Percentiles rank a stretch among this genome's conserved stretches.
Conservation (phyloP, 2,329 filamentous ascomycete species). For the Thielaviopsis ethacetica region DNA sequence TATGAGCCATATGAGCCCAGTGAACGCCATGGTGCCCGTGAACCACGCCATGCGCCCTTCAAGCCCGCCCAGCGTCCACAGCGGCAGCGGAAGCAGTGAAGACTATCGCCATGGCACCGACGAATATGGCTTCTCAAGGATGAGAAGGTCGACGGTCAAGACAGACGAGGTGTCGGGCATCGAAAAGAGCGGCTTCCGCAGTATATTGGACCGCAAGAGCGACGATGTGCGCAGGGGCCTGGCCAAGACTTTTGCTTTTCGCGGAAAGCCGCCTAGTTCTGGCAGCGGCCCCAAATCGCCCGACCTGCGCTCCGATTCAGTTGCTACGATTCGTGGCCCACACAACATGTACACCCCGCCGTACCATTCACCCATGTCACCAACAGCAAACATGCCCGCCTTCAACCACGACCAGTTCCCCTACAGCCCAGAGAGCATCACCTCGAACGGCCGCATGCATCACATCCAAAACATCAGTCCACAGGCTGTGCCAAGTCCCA, state of each 20-base stretch:
- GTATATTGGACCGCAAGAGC: constrained; percentile 36
- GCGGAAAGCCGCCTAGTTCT: constrained; percentile 29
- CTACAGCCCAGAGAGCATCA: constrained; percentile 11
- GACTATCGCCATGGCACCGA: constrained; percentile 14
- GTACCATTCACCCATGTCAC: constrained; percentile 10
- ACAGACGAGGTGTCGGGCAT: constrained; percentile 36
- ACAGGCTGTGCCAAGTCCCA: not conserved
- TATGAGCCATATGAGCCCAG: not conserved
- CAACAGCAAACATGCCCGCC: constrained; percentile 11
- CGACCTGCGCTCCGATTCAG: constrained; percentile 14
- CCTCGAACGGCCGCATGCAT: not conserved
- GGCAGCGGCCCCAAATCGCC: constrained; percentile 3
- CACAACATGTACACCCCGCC: constrained; percentile 7
- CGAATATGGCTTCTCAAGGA: constrained; percentile 28
- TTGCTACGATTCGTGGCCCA: constrained; percentile 14
- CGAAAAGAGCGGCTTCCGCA: constrained; percentile 37
- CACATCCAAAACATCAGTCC: not conserved
- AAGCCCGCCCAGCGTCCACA: constrained; percentile 2
- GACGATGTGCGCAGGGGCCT: constrained; percentile 37
- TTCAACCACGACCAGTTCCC: constrained; percentile 9
- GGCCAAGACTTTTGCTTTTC: constrained; percentile 36
- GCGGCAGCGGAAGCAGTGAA: not conserved
- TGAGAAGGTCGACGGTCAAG: constrained; percentile 27
- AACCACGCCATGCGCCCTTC: not conserved
- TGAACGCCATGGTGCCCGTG: not conserved